These are phyloP conservation scores for Scutellaria minor DNA, from an alignment of 257 asterid species.

Conservation along the genomic window DNA sequence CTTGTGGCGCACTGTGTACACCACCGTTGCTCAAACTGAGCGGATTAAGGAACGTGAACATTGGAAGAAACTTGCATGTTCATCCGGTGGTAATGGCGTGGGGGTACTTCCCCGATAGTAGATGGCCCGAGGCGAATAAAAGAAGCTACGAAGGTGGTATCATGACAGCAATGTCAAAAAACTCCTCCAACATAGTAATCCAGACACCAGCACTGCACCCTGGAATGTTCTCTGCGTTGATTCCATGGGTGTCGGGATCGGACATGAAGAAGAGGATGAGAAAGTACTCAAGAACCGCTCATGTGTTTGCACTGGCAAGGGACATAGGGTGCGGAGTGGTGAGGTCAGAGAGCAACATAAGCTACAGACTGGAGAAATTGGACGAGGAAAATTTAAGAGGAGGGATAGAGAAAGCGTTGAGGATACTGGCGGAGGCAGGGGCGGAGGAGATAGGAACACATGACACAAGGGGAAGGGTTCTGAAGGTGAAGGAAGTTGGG, in stretches of 20 bases:
- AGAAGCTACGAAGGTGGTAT: conserved; percentile 74
- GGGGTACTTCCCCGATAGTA: conserved; percentile 76
- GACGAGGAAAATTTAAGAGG: conserved; percentile 55
- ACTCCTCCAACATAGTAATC: conserved; percentile 41
- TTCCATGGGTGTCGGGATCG: conserved; percentile 77
- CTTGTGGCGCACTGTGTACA: conserved; percentile 84
- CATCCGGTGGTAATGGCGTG: conserved; percentile 81
- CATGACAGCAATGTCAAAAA: conserved; percentile 79
- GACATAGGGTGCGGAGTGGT: conserved; percentile 69
- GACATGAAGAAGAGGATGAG: conserved; percentile 63
- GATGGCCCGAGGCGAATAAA: conserved; percentile 66
- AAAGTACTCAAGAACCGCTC: conserved; percentile 69
- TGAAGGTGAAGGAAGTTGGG: conserved; percentile 52
- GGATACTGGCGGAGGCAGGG: conserved; percentile 77
- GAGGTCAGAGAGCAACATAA: conserved; percentile 41
- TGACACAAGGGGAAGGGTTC: conserved; percentile 49
- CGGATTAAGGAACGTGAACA: conserved; percentile 70
- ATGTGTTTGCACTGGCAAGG: conserved; percentile 67
- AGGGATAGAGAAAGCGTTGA: conserved; percentile 65
- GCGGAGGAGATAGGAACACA: conserved; percentile 92
- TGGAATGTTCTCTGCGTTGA: conserved; percentile 69
- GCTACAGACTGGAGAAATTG: conserved; percentile 47
- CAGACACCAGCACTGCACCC: conserved; percentile 89
- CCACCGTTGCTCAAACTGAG: conserved; percentile 65
- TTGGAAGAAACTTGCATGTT: conserved; percentile 71